Base-by-base conservation (phyloP, 1,284 basidiomycete genomes). In the Cystobasidium slooffiae region DNA sequence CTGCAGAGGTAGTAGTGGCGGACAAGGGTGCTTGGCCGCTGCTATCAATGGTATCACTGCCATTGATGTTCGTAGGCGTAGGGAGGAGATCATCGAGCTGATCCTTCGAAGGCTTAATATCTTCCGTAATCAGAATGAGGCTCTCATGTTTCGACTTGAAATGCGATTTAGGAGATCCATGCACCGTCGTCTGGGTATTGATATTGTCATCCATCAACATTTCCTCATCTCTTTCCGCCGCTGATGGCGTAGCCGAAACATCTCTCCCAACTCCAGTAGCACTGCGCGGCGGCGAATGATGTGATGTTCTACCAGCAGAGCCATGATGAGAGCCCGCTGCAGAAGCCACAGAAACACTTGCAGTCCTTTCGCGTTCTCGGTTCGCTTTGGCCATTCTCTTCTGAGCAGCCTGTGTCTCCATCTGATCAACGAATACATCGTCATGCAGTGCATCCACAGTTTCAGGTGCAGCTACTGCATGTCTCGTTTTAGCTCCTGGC, bases 401-500 rank as follows among this genome's bases (percentile, higher is more conserved):
- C 56, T 69, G 68, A 24, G 68, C 68, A 10, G 68, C 68, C 51
- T 72, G 69, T 39, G 61, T 62, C 49, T 62, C 59, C 69, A 72
- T 72, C 41, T 72, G 59, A 55, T 72, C 69, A 20, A 72, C 59
- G 24, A 72, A 72, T 9, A 72, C 69, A 64, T 72, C 69, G 41
- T 72, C 61, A 37, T 72, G 49, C 20, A 64, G n/a, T 22, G 47
- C 39, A 69, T 75, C 73, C 1, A 69, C 56, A 47, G 65, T 65
- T 44, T 75, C 75, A 2, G 75, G 75, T 39, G 76, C 75, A 3
- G 88, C 88, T 18, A 88, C 84, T 49, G 78, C 77, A 31, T 80
- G 79, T 24, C 78, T 77, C 6, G 91, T 87, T 82, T 92, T 92
- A 55, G 88, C 86, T 66, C 87, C 86, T 0, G 91, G 91, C 0